phyloP scores from a whole-genome alignment of 495 filamentous ascomycete genomes.

The Penicillium coprophilum region DNA sequence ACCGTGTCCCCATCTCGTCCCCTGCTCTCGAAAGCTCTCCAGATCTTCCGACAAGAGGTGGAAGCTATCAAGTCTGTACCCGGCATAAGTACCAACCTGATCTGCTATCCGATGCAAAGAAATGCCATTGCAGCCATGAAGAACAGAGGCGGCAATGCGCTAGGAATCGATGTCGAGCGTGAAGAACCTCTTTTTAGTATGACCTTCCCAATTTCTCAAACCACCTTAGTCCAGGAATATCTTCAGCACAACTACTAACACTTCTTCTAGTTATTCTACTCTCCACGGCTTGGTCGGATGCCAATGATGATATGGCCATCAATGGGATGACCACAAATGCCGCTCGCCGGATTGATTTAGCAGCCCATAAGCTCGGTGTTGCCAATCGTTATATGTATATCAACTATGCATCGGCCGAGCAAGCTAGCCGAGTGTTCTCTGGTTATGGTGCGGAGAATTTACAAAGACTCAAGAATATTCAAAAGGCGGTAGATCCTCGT shows the following conservation, averaged over 20 bases:
- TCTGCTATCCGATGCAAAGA: conserved; percentile 15
- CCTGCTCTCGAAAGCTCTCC: conserved; percentile 10
- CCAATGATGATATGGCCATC: conserved; percentile 7
- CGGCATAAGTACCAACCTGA: conserved; percentile 16
- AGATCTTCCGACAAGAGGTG: conserved; percentile 16
- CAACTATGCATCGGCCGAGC: conserved; percentile 18
- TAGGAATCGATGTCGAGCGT: conserved; percentile 23
- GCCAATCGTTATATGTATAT: conserved; percentile 21
- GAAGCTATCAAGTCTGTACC: conserved; percentile 10
- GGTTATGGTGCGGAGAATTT: conserved; percentile 18
- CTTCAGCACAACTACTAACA: not conserved
- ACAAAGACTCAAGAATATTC: conserved; percentile 17
- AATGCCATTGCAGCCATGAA: conserved; percentile 19
- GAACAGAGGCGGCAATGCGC: conserved; percentile 29
- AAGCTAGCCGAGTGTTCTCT: conserved; percentile 10
- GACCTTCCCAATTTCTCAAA: not conserved
- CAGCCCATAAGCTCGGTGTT: conserved; percentile 13
- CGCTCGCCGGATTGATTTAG: not conserved
- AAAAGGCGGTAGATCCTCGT: conserved; percentile 14
- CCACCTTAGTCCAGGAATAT: too few relatives aligned
- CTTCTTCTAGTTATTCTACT: conserved; percentile 9
- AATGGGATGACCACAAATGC: conserved; percentile 19
- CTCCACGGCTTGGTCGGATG: conserved; percentile 11
- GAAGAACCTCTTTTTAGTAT: conserved; percentile 23
- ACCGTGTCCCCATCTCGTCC: conserved; percentile 10